These are phyloP conservation scores for Echites panduratus DNA, from an alignment of 257 asterid genomes.

Conservation along the genomic window DNA sequence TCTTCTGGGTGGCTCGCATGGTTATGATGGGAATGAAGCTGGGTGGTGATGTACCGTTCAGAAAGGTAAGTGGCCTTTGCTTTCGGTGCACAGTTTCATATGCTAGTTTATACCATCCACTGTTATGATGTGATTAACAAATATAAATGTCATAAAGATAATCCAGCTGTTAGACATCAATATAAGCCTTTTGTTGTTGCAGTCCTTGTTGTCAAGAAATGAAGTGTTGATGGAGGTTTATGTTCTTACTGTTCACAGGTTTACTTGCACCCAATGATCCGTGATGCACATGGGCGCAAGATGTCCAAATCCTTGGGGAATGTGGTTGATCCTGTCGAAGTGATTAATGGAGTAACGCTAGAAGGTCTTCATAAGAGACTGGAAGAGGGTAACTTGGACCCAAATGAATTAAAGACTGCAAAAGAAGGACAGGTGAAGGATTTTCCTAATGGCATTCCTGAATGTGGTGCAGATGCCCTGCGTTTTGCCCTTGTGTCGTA, in stretches of 20 bases:
- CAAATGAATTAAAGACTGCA: slow-evolving; percentile 69
- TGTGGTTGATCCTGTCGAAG: slow-evolving; percentile 90
- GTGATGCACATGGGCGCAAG: slow-evolving; percentile 99
- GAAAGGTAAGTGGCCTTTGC: slow-evolving; percentile 48
- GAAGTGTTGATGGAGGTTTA: not conserved
- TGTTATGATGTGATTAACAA: not conserved
- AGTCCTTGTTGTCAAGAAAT: not conserved
- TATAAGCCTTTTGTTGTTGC: not conserved
- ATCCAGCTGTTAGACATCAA: not conserved
- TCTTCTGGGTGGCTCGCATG: slow-evolving; percentile 99
- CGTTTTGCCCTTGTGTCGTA: slow-evolving; percentile 93
- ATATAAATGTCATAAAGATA: not conserved
- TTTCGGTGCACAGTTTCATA: not conserved
- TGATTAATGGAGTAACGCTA: slow-evolving; percentile 66
- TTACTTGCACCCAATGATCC: slow-evolving; percentile 92
- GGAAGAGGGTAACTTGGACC: slow-evolving; percentile 89
- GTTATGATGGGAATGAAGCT: slow-evolving; percentile 96
- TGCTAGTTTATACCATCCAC: not conserved
- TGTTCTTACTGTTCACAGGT: slow-evolving; percentile 40
- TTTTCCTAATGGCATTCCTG: slow-evolving; percentile 84
- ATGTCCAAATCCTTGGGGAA: slow-evolving; percentile 97
- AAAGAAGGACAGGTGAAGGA: slow-evolving; percentile 86
- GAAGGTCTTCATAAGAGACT: slow-evolving; percentile 81
- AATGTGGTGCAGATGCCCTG: slow-evolving; percentile 96
- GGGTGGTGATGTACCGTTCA: slow-evolving; percentile 89